Base-by-base conservation (phyloP, 495 filamentous ascomycete genomes). In the Aspergillus indologenus region DNA sequence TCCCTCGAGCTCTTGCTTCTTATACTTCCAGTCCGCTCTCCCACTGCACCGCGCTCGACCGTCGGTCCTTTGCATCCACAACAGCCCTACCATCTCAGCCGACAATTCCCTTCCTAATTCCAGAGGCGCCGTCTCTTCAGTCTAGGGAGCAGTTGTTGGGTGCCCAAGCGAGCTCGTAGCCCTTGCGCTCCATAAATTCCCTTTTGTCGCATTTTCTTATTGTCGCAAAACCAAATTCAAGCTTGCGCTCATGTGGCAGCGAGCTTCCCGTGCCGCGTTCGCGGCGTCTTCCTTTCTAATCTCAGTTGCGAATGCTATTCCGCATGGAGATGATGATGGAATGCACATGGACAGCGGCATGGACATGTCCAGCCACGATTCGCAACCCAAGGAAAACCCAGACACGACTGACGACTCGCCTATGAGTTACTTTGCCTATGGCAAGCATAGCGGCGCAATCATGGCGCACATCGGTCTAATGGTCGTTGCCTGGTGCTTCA, bases 401-500 rank as follows among this genome's bases (percentile, higher is more conserved):
- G 59, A 64, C 15, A 45, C 58, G 21, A 58, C 31, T 20, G 60
- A 65, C 15, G 62, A 72, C 23, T 69, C 67, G 15, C 71, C 72
- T 1, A 72, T 78, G 58, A 95, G 85, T 62, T 98, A 97, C 75
- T 96, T 94, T 67, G 79, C 83, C 5, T 83, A 89, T 60, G 71
- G 79, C 5, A 85, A 89, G 40, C 81, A 90, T 65, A 79, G 79
- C 31, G 78, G 80, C 7, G 75, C 86, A 53, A 88, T 98, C 65
- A 76, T 88, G 48, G 85, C 81, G 29, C 94, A 98, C 68, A 91
- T 96, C 46, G 77, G 71, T 3, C 75, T 96, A 44, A 95, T 96
- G 90, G 75, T 87, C 17, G 34, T 90, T 18, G 85, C 80, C 15
- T 98, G 94, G 94, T 81, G 91, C 49, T 84, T 96, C 50, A 65